These are phyloP conservation scores for Pezicula radicicola DNA, from an alignment of 2,329 filamentous ascomycete species.

Conservation along the genomic window DNA sequence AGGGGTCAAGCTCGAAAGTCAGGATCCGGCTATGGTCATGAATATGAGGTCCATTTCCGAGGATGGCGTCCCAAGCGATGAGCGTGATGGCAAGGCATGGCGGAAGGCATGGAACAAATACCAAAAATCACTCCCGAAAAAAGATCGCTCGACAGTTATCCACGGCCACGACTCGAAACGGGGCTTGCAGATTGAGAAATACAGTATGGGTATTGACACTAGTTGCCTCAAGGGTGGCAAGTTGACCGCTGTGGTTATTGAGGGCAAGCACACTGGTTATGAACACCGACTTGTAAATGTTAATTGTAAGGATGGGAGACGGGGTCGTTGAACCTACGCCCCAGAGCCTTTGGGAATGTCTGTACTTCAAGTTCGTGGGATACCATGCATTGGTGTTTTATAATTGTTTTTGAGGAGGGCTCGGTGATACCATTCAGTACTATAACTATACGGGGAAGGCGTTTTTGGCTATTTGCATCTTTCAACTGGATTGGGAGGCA, in stretches of 20 bases:
- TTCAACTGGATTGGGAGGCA: too few species aligned
- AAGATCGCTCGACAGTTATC: constrained; percentile 61
- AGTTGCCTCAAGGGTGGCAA: constrained; percentile 74
- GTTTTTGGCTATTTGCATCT: too few species aligned
- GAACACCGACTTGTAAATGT: constrained; percentile 26
- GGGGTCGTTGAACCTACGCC: neutral
- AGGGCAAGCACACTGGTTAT: constrained; percentile 42
- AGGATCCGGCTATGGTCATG: constrained; percentile 81
- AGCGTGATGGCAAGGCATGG: constrained; percentile 23
- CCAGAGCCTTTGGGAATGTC: neutral
- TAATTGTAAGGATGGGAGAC: constrained; percentile 21
- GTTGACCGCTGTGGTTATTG: constrained; percentile 75
- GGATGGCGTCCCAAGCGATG: constrained; percentile 24
- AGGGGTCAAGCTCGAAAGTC: constrained; percentile 64
- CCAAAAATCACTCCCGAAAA: constrained; percentile 35
- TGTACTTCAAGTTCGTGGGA: too few species aligned
- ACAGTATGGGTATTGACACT: constrained; percentile 82
- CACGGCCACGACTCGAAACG: constrained; percentile 83
- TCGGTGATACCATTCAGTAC: too few species aligned
- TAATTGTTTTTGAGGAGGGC: too few species aligned
- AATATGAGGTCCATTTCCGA: constrained; percentile 70
- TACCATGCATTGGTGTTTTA: too few species aligned
- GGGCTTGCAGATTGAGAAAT: constrained; percentile 65
- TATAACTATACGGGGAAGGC: too few species aligned
- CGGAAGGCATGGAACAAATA: constrained; percentile 49